phyloP scores from a whole-genome alignment of 306 rosid species.

The Aeschynomene evenia region DNA sequence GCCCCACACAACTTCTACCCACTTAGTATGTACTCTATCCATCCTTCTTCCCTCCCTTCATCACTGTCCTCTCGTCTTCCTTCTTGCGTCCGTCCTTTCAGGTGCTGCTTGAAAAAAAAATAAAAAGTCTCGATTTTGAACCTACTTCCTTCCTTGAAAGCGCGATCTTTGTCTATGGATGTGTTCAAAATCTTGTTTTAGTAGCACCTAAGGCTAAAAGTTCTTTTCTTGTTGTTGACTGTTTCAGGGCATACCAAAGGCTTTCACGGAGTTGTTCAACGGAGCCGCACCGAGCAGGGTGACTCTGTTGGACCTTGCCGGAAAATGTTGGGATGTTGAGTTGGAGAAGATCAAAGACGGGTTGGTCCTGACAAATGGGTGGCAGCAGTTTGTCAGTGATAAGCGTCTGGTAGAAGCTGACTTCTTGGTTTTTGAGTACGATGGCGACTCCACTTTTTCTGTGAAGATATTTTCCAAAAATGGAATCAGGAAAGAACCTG shows the following conservation, averaged over 20 bases:
- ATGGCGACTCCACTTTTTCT: neutral
- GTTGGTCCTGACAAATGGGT: slow-evolving; percentile 13
- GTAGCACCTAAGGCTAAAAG: no score
- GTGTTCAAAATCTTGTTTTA: neutral
- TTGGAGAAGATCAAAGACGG: slow-evolving; percentile 6
- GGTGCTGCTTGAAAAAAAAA: no score
- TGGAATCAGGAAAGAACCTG: slow-evolving; percentile 17
- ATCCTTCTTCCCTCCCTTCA: neutral
- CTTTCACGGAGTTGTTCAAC: slow-evolving; percentile 16
- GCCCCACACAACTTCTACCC: neutral
- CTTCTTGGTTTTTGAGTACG: slow-evolving; percentile 19
- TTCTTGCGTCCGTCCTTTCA: neutral
- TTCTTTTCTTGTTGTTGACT: no score
- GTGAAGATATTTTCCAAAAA: slow-evolving; percentile 26
- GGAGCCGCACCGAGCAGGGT: neutral
- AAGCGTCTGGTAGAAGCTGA: slow-evolving; percentile 9
- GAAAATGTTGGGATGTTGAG: slow-evolving; percentile 9
- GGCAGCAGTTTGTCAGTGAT: slow-evolving; percentile 1
- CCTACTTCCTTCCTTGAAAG: neutral
- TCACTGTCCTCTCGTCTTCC: neutral
- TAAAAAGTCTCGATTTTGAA: neutral
- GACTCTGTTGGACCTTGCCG: neutral
- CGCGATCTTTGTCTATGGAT: neutral
- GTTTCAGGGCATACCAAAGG: slow-evolving; percentile 20
- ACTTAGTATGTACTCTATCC: neutral